phyloP scores from a whole-genome alignment of 108 stramenopile species.

The Ochromonas danica region DNA sequence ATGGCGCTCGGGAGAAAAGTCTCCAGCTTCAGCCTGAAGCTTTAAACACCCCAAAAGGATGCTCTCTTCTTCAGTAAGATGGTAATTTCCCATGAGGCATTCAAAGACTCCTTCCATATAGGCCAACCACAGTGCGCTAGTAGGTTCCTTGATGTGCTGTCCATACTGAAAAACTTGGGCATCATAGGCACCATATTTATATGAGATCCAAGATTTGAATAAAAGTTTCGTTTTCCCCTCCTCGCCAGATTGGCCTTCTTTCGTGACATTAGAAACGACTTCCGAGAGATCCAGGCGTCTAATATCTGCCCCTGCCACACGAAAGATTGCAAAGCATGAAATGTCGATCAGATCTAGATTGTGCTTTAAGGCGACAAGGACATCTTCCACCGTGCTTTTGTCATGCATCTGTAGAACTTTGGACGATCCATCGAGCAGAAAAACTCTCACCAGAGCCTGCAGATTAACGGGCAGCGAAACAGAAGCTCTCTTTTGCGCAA shows the following conservation, averaged over 20 bases:
- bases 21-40: conserved; percentile 28
- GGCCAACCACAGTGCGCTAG: conserved; percentile 22
- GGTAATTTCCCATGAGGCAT: conserved; percentile 1
- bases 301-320: neutral
- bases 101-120: conserved; percentile 28
- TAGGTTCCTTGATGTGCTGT: neutral
- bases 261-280: no score
- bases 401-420: conserved; percentile 29
- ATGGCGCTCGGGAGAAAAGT: conserved; percentile 4
- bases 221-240: neutral
- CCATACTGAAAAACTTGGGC: neutral
- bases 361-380: conserved; percentile 6
- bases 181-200: neutral
- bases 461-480: neutral
- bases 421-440: conserved; percentile 32
- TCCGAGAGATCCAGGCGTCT: no score
- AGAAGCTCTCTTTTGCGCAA: neutral
- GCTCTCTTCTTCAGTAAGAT: conserved; percentile 26
- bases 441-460: conserved; percentile 4
- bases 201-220: conserved; percentile 9
- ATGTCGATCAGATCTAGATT: conserved; percentile 28
- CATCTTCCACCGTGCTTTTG: neutral
- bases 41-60: conserved; percentile 32
- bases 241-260: neutral
- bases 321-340: conserved; percentile 29